Evolutionary conservation across 441 rosid genomes (phyloP), one percentile per base, ranked within the genome.

Genomic region (Kokia cookei): DNA sequence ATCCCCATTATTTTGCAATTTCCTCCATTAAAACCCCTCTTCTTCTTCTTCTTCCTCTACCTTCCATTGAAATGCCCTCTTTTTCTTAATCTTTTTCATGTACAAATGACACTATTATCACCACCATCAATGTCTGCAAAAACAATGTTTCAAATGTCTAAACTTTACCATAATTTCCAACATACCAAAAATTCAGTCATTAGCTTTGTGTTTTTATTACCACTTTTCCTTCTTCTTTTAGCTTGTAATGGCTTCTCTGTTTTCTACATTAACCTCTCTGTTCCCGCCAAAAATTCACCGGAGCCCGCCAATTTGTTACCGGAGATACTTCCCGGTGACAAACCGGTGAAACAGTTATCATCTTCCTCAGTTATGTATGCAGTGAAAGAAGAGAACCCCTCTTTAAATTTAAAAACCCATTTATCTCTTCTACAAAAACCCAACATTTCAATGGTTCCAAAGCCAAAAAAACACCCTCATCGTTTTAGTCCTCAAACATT

Each of bases 191-290:
- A 76, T 76, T 74, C 77, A 7, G 19, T 82, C 19, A 73, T 85
- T 69, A 81, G 83, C 15, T 84, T 75, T 32, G 78, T 86, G 59
- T 70, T 74, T 67, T 82, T 88, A 81, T 66, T 82, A 7, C 92
- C 98, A 71, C 87, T 94, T 8, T 77, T 89, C 47, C 76, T 90
- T 13, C 9, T 93, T 71, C 93, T 93, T 65, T 60, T 91, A 37
- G 57, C 84, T 76, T 87, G 80, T 82, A 94, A 93, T 79, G 95
- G 89, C 73, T 85, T 84, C 80, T 82, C 83, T 63, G 89, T 94
- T 19, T 93, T 93, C 85, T 85, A 80, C 80, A 37, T 91, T 73
- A 81, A 77, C 60, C 75, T 87, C 71, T 86, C 90, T 47, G 22
- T 78, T 80, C 86, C 79, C 79, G 80, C 91, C 84, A 80, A 75